phyloP scores from a whole-genome alignment of 2,329 filamentous ascomycete genomes.

The Sporothrix schenckii region DNA sequence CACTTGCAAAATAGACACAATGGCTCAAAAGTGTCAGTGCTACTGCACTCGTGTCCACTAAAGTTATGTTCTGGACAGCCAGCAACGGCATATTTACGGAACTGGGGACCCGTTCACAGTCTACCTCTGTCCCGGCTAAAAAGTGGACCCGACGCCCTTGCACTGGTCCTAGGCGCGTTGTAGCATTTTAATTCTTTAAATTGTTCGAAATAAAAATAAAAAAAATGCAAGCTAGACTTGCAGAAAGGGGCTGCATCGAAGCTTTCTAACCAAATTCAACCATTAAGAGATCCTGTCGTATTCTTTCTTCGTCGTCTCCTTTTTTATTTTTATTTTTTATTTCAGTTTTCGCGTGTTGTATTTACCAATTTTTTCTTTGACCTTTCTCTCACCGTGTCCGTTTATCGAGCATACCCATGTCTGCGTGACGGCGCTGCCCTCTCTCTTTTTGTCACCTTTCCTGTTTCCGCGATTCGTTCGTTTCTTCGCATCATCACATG shows the following conservation, averaged over 20 bases:
- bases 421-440: constrained; percentile 3
- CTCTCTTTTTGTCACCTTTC: neutral
- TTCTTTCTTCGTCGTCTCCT: too few species aligned
- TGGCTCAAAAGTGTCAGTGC: neutral
- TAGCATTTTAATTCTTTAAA: constrained; percentile 18
- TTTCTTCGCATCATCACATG: constrained; percentile 50
- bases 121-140: constrained; percentile 13
- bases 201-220: neutral
- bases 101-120: neutral
- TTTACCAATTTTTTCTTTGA: neutral
- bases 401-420: constrained; percentile 3
- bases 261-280: constrained; percentile 11
- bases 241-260: constrained; percentile 23
- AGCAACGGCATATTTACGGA: neutral
- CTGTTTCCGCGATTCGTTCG: neutral
- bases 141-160: constrained; percentile 15
- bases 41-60: neutral
- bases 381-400: neutral
- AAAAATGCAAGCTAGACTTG: neutral
- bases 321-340: too few species aligned
- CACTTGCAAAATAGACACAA: constrained; percentile 14
- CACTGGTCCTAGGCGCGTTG: neutral
- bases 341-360: neutral
- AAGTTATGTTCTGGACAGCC: neutral
- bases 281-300: neutral